phyloP scores from a whole-genome alignment of 2,329 filamentous ascomycete species.

The Tolypocladium album region DNA sequence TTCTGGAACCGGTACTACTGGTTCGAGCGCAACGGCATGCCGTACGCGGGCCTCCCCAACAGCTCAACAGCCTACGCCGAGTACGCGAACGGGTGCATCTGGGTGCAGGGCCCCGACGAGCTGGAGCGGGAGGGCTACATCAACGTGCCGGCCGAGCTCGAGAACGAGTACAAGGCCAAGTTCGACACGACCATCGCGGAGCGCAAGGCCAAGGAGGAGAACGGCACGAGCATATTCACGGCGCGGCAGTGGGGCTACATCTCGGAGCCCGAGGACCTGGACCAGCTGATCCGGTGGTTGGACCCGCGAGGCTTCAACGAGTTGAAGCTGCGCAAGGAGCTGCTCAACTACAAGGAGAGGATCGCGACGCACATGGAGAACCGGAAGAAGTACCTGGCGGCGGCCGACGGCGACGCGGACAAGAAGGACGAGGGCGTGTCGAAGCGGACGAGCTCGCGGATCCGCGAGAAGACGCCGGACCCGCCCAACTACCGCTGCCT shows the following conservation, averaged over 20 bases:
- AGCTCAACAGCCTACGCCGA: conserved; percentile 80
- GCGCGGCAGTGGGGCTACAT: conserved; percentile 88
- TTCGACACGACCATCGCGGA: conserved; percentile 78
- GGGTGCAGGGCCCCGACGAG: conserved; percentile 91
- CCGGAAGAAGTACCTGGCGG: conserved; percentile 56
- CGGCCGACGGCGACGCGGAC: conserved; percentile 25
- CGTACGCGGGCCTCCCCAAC: conserved; percentile 74
- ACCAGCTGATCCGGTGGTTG: conserved; percentile 76
- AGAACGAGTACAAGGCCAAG: conserved; percentile 63
- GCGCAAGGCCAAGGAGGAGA: conserved; percentile 79
- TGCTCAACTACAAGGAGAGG: conserved; percentile 62
- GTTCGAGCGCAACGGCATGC: conserved; percentile 99
- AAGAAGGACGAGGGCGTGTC: conserved; percentile 24
- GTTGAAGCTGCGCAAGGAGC: conserved; percentile 76
- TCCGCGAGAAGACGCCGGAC: conserved; percentile 36
- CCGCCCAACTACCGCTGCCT: conserved; percentile 36
- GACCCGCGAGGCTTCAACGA: conserved; percentile 82
- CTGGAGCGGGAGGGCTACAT: conserved; percentile 81
- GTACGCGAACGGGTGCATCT: conserved; percentile 90
- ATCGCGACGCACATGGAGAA: conserved; percentile 74
- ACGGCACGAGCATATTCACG: conserved; percentile 62
- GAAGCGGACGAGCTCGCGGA: conserved; percentile 33
- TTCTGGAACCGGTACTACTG: conserved; percentile 99
- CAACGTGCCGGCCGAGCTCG: conserved; percentile 59
- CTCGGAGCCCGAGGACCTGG: conserved; percentile 67